Evolutionary conservation across 768 basidiomycete genomes (phyloP).

Genomic region (Harrya chromipes): DNA sequence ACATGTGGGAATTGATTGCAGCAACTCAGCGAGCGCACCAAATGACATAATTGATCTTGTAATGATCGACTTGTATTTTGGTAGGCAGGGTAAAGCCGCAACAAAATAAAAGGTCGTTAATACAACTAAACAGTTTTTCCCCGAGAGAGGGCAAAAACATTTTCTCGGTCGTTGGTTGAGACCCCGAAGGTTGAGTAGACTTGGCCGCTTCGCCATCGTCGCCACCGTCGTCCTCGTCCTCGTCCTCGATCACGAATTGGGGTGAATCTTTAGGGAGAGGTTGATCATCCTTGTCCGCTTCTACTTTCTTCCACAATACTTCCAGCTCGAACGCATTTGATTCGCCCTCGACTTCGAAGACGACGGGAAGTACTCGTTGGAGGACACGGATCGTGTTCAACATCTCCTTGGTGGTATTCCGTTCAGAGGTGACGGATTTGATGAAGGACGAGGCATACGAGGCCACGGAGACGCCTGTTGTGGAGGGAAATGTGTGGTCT

Average conservation of each 20-base stretch:
- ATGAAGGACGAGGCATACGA: slow-evolving; percentile 72
- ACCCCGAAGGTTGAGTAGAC: slow-evolving; percentile 10
- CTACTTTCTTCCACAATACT: slow-evolving; percentile 76
- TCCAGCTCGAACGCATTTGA: slow-evolving; percentile 71
- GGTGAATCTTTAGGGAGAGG: slow-evolving; percentile 30
- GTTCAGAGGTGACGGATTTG: slow-evolving; percentile 50
- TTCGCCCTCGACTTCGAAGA: slow-evolving; percentile 79
- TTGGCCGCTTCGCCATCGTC: slow-evolving; percentile 38
- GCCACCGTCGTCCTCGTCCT: slow-evolving; percentile 47
- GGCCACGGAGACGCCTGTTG: slow-evolving; percentile 52
- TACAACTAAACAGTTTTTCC: slow-evolving; percentile 72
- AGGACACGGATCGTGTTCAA: slow-evolving; percentile 92
- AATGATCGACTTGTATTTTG: slow-evolving; percentile 70
- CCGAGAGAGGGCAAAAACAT: slow-evolving; percentile 70
- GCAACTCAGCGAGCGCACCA: slow-evolving; percentile 52
- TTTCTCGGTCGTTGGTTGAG: slow-evolving; percentile 38
- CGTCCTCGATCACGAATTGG: slow-evolving; percentile 92
- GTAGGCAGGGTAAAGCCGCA: slow-evolving; percentile 90
- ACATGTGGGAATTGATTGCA: slow-evolving; percentile 3
- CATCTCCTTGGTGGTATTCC: slow-evolving; percentile 79
- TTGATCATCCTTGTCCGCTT: slow-evolving; percentile 39
- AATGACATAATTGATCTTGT: slow-evolving; percentile 84
- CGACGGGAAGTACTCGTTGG: slow-evolving; percentile 83
- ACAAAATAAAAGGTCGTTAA: slow-evolving; percentile 88
- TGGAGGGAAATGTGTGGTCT: slow-evolving; percentile 76